Evolutionary conservation across 495 filamentous ascomycete genomes (phyloP).

Genomic region (Xylaria cubensis): DNA sequence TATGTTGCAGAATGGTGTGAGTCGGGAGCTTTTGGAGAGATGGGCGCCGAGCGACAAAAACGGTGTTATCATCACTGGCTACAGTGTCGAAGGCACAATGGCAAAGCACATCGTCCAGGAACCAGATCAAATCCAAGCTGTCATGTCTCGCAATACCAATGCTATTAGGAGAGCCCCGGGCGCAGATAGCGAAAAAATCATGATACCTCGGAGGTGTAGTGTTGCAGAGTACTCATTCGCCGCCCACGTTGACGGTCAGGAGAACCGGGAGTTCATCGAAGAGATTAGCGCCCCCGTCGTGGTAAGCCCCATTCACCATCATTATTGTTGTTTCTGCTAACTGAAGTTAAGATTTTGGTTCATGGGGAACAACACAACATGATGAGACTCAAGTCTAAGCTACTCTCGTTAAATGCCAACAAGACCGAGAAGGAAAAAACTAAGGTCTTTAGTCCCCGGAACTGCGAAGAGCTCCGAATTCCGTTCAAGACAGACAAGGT

Average conservation of each 20-base stretch:
- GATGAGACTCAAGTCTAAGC: slow-evolving; percentile 93
- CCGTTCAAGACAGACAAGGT: slow-evolving; percentile 96
- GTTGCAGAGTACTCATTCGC: slow-evolving; percentile 94
- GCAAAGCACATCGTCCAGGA: slow-evolving; percentile 92
- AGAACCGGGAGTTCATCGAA: slow-evolving; percentile 95
- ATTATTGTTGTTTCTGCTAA: background rate
- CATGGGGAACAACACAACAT: slow-evolving; percentile 98
- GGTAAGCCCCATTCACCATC: slow-evolving; percentile 58
- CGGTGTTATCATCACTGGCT: slow-evolving; percentile 96
- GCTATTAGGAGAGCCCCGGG: slow-evolving; percentile 63
- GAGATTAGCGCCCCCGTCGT: slow-evolving; percentile 90
- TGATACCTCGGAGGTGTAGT: slow-evolving; percentile 91
- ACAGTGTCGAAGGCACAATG: slow-evolving; percentile 98
- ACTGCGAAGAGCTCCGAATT: slow-evolving; percentile 94
- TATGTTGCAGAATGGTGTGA: slow-evolving; percentile 97
- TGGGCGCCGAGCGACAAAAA: slow-evolving; percentile 97
- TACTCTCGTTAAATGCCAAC: slow-evolving; percentile 85
- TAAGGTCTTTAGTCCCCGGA: slow-evolving; percentile 90
- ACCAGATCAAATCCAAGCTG: slow-evolving; percentile 88
- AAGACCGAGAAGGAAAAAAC: slow-evolving; percentile 78
- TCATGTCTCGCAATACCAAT: slow-evolving; percentile 75
- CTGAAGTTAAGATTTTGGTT: slow-evolving; percentile 74
- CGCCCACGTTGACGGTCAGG: slow-evolving; percentile 94
- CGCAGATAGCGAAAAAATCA: slow-evolving; percentile 73
- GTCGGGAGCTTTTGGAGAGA: slow-evolving; percentile 86